Evolutionary conservation across 2,329 filamentous ascomycete species (phyloP).

Genomic region (Sclerotinia minor): DNA sequence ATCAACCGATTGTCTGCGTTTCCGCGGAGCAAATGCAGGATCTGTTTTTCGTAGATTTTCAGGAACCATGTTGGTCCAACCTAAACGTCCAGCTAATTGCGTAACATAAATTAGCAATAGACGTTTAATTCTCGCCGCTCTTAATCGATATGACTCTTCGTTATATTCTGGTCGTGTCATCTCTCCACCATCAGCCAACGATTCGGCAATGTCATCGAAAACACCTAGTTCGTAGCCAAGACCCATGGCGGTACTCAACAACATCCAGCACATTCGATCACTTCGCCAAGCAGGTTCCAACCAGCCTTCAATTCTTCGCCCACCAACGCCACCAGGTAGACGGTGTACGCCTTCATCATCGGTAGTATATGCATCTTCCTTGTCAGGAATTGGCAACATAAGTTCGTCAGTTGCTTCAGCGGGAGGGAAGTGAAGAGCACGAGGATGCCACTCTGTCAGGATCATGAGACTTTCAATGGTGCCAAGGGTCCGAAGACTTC

Average conservation of each 20-base stretch:
- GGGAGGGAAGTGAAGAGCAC: conserved; percentile 89
- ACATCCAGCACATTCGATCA: conserved; percentile 97
- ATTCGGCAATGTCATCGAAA: conserved; percentile 84
- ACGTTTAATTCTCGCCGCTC: conserved; percentile 79
- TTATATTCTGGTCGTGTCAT: conserved; percentile 67
- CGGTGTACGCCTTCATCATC: conserved; percentile 47
- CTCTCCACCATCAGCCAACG: conserved; percentile 57
- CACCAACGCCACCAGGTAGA: conserved; percentile 63
- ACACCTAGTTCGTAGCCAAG: conserved; percentile 92
- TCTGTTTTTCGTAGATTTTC: conserved; percentile 61
- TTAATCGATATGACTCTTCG: conserved; percentile 73
- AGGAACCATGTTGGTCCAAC: conserved; percentile 92
- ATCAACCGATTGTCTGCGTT: conserved; percentile 47
- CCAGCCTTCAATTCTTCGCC: conserved; percentile 89
- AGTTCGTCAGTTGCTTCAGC: conserved; percentile 72
- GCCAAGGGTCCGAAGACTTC: conserved; percentile 82
- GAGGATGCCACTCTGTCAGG: conserved; percentile 94
- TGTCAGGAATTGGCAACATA: conserved; percentile 60
- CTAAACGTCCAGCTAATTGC: conserved; percentile 88
- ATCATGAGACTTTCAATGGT: conserved; percentile 94
- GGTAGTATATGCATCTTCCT: conserved; percentile 46
- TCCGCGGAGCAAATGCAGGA: conserved; percentile 52
- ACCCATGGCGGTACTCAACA: conserved; percentile 86
- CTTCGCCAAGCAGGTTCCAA: conserved; percentile 93
- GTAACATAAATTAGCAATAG: conserved; percentile 88